Percentiles rank a stretch among this genome's conserved stretches.
These are phyloP conservation scores for Bolboschoenus planiculmis DNA, from an alignment of 176 grass and related monocot genomes.

Conservation along the genomic window DNA sequence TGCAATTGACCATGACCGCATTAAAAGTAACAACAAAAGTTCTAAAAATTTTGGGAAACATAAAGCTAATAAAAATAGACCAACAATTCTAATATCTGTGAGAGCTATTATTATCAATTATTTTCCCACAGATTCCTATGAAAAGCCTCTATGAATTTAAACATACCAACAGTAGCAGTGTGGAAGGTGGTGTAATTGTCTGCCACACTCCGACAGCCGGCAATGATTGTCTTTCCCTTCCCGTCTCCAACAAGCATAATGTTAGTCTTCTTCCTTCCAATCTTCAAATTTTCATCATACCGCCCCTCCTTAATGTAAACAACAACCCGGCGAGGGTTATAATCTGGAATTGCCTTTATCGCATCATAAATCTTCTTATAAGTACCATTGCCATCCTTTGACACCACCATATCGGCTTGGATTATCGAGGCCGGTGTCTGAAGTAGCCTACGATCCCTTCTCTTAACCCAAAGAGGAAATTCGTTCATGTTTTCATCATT, in stretches of 20 bases:
- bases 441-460: conserved; percentile 32
- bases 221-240: conserved; percentile 33
- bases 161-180: conserved; percentile 60
- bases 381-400: conserved; percentile 38
- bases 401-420: conserved; percentile 38
- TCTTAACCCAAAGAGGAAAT: conserved; percentile 32
- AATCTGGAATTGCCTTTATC: conserved; percentile 39
- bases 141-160: neutral
- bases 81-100: neutral
- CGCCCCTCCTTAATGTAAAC: conserved; percentile 51
- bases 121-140: too few relatives aligned
- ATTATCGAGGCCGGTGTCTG: neutral
- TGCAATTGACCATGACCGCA: neutral
- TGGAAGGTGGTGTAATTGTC: conserved; percentile 55
- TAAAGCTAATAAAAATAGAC: neutral
- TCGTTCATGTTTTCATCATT: neutral
- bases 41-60: neutral
- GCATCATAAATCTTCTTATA: conserved; percentile 35
- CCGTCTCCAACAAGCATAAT: conserved; percentile 63
- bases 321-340: conserved; percentile 32
- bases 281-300: conserved; percentile 59
- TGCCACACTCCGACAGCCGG: conserved; percentile 27
- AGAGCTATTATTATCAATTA: neutral
- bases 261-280: conserved; percentile 57
- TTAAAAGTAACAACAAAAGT: neutral